Evolutionary conservation across 257 asterid genomes (phyloP), one percentile per base, ranked within the genome.

Genomic region (Solanum chaucha): DNA sequence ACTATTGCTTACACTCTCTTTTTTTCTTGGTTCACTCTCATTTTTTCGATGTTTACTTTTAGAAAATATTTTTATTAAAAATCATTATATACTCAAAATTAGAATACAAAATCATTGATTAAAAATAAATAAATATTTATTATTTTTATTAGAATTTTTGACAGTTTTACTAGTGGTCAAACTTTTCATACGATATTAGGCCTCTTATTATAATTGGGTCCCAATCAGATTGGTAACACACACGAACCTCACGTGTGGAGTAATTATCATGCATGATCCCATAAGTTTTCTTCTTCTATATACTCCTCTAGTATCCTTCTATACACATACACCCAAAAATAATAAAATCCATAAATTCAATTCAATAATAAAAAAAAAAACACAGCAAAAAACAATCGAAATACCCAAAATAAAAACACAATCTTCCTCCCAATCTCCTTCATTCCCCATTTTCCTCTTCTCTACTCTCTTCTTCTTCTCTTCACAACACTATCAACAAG

Each of bases 241-340:
- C 87, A 88, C 90, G 75, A 87, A 87, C 46, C 88, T 90, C 93
- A 90, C 94, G 93, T 91, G 93, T 89, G 83, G 26, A 90, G 91
- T 88, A 71, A 84, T 85, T 90, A 92, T 84, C 77, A 35, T 87
- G 83, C 88, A 88, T 28, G 28, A 28, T 28, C 28, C 28, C 28
- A 28, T 90, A 84, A 11, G 41, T 19, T 34, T 14, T 87, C 8
- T 34, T 8, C 4, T 72, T 40, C 11, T 17, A 55, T 28, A 70
- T 88, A 38, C 8, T 20, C 20, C 70, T 19, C 26, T 59, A 0
- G 35, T 28, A 24, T 32, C 4, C 55, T 36, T 65, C 12, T 35
- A 67, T 2, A 68, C 2, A 22, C 11, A 68, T 28, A 68, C 11
- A 68, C 12, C 32, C 6, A 41, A 22, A 38, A 46, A 48, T 73